A percentile compares a stretch with the other conserved stretches of the same genome.
Conservation (phyloP, 2,329 filamentous ascomycete genomes). For the Claviceps spartinae region DNA sequence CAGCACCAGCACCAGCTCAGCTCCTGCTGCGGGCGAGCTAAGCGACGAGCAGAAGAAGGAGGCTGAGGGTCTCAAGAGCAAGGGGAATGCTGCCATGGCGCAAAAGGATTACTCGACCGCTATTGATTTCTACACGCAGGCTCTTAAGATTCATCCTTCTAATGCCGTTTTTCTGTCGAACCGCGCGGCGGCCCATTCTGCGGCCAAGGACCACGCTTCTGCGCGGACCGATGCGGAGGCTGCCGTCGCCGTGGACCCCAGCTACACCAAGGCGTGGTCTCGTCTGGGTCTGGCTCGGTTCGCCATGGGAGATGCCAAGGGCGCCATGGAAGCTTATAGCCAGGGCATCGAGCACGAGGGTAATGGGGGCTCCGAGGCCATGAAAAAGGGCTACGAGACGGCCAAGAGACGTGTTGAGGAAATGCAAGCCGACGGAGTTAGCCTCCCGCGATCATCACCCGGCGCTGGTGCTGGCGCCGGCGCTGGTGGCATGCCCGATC, state of each 20-base stretch:
- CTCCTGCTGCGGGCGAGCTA: conserved; percentile 15
- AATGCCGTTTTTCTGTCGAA: conserved; percentile 98
- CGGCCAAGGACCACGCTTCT: conserved; percentile 68
- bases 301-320: conserved; percentile 79
- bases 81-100: conserved; percentile 90
- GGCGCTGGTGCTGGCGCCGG: conserved; percentile 42
- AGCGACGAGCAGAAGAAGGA: conserved; percentile 55
- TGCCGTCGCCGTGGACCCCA: conserved; percentile 74
- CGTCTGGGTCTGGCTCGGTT: conserved; percentile 83
- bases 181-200: conserved; percentile 86
- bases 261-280: conserved; percentile 96
- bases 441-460: conserved; percentile 31
- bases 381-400: conserved; percentile 95
- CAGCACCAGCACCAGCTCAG: conserved; percentile 14
- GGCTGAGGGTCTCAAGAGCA: conserved; percentile 76
- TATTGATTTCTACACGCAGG: conserved; percentile 78
- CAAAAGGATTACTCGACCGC: conserved; percentile 77
- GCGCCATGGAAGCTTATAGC: conserved; percentile 87
- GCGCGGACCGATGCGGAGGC: conserved; percentile 82
- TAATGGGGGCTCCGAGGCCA: conserved; percentile 85
- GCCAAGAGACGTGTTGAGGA: conserved; percentile 79
- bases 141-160: conserved; percentile 62
- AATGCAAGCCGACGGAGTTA: conserved; percentile 39
- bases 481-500: conserved; percentile 54
- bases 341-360: conserved; percentile 90